Conservation (phyloP, 306 rosid species). For the Vigna unguiculata region DNA sequence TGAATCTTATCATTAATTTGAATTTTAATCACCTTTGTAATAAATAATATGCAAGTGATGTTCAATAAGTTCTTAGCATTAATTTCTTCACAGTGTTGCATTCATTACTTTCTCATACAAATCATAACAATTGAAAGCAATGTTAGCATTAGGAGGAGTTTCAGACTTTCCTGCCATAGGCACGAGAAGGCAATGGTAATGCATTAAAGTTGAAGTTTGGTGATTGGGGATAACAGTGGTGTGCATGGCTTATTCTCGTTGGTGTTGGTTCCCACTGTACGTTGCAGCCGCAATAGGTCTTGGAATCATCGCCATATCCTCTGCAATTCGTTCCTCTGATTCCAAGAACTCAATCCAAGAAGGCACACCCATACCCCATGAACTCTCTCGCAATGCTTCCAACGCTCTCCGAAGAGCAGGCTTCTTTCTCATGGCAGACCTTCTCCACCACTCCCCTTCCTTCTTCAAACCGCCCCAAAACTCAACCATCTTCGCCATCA, state of each 20-base stretch:
- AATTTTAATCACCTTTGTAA: no score
- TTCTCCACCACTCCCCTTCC: constrained; percentile 67
- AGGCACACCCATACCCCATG: constrained; percentile 30
- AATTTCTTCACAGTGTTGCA: no score
- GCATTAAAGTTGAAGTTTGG: no score
- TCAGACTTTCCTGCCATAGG: no score
- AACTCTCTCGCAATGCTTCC: constrained; percentile 58
- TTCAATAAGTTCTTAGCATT: no score
- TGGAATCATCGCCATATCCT: constrained; percentile 60
- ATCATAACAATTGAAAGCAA: no score
- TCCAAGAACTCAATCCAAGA: constrained; percentile 48
- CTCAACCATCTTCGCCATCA: constrained; percentile 52
- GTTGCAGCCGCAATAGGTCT: constrained; percentile 51
- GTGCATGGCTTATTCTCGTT: constrained; percentile 58
- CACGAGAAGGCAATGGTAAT: no score
- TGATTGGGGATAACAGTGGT: no score
- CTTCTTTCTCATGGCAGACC: constrained; percentile 62
- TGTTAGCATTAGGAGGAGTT: no score
- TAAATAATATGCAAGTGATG: no score
- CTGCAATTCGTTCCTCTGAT: constrained; percentile 43
- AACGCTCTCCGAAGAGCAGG: constrained; percentile 61
- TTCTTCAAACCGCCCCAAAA: constrained; percentile 53
- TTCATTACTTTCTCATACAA: no score
- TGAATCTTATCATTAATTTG: no score
- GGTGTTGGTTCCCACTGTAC: constrained; percentile 58